phyloP scores from a whole-genome alignment of 495 filamentous ascomycete genomes.

The Polyplosphaeria fusca region DNA sequence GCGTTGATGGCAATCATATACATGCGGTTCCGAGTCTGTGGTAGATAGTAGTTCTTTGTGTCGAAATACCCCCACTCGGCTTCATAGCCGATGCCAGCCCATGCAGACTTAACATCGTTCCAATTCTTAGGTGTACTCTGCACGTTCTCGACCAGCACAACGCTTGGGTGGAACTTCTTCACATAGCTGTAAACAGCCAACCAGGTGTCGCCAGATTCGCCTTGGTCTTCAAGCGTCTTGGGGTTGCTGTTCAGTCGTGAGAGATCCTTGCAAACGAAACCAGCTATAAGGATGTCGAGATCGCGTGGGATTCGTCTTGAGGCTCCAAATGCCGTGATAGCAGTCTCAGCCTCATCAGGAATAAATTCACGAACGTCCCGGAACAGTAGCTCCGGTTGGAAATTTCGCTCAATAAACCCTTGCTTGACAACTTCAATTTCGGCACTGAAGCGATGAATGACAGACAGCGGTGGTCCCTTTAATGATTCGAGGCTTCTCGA shows the following conservation, averaged over 20 bases:
- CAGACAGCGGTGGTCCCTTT: constrained; percentile 38
- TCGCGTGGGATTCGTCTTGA: constrained; percentile 54
- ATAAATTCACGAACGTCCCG: constrained; percentile 65
- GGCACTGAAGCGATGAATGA: constrained; percentile 70
- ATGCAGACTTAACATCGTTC: constrained; percentile 49
- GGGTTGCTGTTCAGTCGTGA: constrained; percentile 52
- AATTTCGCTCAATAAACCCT: constrained; percentile 75
- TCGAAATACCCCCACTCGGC: constrained; percentile 51
- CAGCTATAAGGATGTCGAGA: constrained; percentile 68
- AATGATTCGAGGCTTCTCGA: constrained; percentile 35
- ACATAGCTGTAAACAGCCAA: constrained; percentile 60
- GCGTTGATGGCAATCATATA: constrained; percentile 67
- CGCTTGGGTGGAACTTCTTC: constrained; percentile 52
- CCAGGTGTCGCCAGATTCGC: constrained; percentile 72
- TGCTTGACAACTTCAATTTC: constrained; percentile 80
- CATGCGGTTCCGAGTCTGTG: constrained; percentile 70
- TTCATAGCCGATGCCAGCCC: constrained; percentile 52
- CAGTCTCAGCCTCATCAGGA: constrained; percentile 3
- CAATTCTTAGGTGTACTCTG: constrained; percentile 53
- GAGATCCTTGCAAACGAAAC: constrained; percentile 77
- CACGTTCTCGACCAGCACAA: constrained; percentile 78
- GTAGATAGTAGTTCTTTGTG: constrained; percentile 74
- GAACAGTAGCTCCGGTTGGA: constrained; percentile 60
- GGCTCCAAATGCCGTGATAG: constrained; percentile 68
- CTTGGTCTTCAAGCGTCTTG: constrained; percentile 51